Evolutionary conservation across 345 rosid species (phyloP).

Genomic region (Luvunga scandens): DNA sequence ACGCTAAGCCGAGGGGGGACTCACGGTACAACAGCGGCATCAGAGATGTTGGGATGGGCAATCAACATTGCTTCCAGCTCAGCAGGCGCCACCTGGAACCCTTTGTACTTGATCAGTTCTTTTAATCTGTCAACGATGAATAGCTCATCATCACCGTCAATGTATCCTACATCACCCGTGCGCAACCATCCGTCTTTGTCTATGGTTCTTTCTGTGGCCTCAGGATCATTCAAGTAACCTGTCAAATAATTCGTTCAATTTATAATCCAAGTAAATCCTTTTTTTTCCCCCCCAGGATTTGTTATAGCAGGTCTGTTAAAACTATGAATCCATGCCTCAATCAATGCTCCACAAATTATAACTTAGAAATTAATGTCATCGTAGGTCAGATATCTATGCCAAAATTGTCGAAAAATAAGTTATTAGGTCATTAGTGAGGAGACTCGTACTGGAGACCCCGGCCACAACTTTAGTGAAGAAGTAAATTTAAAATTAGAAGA

Average conservation of each 20-base stretch:
- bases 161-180: slow-evolving; percentile 60
- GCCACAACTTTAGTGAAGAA: too few species aligned
- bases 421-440: too few species aligned
- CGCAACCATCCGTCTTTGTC: slow-evolving; percentile 67
- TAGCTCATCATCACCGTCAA: slow-evolving; percentile 59
- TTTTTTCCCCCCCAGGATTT: too few species aligned
- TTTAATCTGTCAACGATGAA: slow-evolving; percentile 62
- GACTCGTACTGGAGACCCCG: too few species aligned
- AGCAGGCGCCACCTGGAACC: slow-evolving; percentile 72
- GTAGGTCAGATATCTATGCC: too few species aligned
- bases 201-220: slow-evolving; percentile 47
- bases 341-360: too few species aligned
- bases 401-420: too few species aligned
- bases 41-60: slow-evolving; percentile 46
- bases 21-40: slow-evolving; percentile 71
- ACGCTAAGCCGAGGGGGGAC: background rate
- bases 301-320: too few species aligned
- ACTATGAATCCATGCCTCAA: too few species aligned
- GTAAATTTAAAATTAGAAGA: too few species aligned
- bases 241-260: background rate
- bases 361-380: too few species aligned
- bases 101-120: slow-evolving; percentile 64
- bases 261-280: background rate
- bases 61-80: slow-evolving; percentile 62
- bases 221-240: slow-evolving; percentile 62